Evolutionary conservation across 2,329 filamentous ascomycete genomes (phyloP), one percentile per base, ranked within the genome.

Genomic region (Colletotrichum theobromicola): DNA sequence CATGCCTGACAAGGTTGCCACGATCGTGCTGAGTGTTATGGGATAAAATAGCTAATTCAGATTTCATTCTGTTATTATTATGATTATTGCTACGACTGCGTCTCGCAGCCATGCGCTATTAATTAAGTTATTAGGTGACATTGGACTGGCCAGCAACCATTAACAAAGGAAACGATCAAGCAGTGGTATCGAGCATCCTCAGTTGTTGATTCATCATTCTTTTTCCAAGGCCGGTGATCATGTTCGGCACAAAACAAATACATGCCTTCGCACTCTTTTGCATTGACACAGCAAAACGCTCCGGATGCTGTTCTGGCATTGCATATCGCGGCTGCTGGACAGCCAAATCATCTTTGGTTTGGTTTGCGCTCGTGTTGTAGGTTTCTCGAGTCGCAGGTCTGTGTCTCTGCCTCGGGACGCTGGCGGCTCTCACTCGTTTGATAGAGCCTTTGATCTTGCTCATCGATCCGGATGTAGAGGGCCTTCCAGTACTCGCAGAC

Each of bases 211-310:
- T 72, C 21, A 42, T 60, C 64, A 50, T 62, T 30, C 32, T 62
- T 32, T 28, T 37, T 1, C 26, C 32, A 5, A 72, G 15, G 18
- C 42, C 42, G 15, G 58, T 35, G 28, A 72, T 26, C 32, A 72
- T 42, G 16, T 28, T 68, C 7, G 66, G 64, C 21, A 67, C 64
- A 16, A 72, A 58, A 3, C 30, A 28, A 15, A 72, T 7, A 28
- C 70, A 72, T 5, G 65, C 65, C 15, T 57, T 72, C 15, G 70
- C 70, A 16, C 70, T 34, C 24, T 69, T 68, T 13, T 69, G 57
- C 8, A 67, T 24, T 7, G 26, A 3, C n/a, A 34, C 24, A 8
- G 55, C 16, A 5, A 72, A 55, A 12, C 34, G 42, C 57, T 63
- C 28, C 12, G 62, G 16, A 5, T 72, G 24, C 6, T 61, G 32